Percentiles rank a stretch among this genome's conserved stretches.
Conservation (phyloP, 768 basidiomycete genomes). For the Auricularia auricula-judae region DNA sequence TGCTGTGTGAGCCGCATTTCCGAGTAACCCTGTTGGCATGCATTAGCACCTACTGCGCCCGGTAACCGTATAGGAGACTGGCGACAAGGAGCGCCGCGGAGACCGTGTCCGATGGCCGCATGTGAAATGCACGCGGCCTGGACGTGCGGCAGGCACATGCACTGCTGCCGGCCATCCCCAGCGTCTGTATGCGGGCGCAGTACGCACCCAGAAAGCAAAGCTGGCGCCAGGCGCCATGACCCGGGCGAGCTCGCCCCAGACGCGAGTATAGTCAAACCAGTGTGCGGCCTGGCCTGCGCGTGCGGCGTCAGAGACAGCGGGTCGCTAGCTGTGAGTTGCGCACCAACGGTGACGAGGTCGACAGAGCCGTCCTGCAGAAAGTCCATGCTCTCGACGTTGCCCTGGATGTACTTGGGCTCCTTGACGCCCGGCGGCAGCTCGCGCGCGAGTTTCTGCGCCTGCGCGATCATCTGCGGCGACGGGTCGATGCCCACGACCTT, state of each 20-base stretch:
- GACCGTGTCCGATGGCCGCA: neutral
- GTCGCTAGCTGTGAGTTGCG: slow-evolving; percentile 1
- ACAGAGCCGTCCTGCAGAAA: slow-evolving; percentile 40
- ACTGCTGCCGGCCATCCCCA: neutral
- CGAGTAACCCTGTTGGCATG: slow-evolving; percentile 33
- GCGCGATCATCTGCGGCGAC: slow-evolving; percentile 54
- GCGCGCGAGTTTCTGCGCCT: slow-evolving; percentile 25
- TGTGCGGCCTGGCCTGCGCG: slow-evolving; percentile 64
- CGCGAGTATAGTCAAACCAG: slow-evolving; percentile 67
- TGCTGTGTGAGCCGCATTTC: slow-evolving; percentile 59
- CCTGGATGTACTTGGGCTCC: slow-evolving; percentile 17
- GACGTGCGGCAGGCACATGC: too few species aligned
- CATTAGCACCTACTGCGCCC: neutral
- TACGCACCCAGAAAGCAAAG: slow-evolving; percentile 61
- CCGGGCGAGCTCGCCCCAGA: slow-evolving; percentile 58
- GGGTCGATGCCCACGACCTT: slow-evolving; percentile 69
- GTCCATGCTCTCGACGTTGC: slow-evolving; percentile 43
- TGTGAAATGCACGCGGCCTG: neutral
- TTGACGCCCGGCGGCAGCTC: slow-evolving; percentile 2
- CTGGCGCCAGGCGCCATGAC: slow-evolving; percentile 55
- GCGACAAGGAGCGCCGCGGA: neutral
- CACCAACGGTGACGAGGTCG: slow-evolving; percentile 61
- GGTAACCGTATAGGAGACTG: neutral
- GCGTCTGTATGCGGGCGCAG: neutral
- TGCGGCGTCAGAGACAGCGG: neutral